Conservation (phyloP, 1,284 basidiomycete genomes). For the Chondrostereum purpureum region DNA sequence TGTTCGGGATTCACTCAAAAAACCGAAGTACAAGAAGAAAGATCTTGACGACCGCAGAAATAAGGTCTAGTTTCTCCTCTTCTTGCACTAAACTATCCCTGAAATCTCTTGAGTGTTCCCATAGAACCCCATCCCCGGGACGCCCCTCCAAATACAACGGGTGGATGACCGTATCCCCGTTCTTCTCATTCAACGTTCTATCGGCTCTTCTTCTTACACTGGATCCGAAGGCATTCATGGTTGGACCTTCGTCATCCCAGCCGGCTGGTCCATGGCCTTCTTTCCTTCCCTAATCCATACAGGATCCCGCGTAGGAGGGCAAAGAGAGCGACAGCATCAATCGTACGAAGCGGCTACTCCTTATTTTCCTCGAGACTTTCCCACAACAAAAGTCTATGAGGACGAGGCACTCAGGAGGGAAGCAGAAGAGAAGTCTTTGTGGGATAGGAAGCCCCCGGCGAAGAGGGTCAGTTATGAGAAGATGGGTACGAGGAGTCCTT, state of each 20-base stretch:
- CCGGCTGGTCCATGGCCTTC: constrained; percentile 86
- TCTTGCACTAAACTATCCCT: too few relatives aligned
- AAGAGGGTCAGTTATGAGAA: constrained; percentile 73
- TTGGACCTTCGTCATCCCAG: constrained; percentile 79
- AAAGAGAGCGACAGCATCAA: constrained; percentile 71
- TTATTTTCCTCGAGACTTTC: constrained; percentile 81
- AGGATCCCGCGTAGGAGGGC: constrained; percentile 74
- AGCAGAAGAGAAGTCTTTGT: constrained; percentile 48
- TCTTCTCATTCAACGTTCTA: constrained; percentile 73
- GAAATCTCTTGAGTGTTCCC: too few relatives aligned
- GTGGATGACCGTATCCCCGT: constrained; percentile 80
- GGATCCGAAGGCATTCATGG: constrained; percentile 57
- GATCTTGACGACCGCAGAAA: constrained; percentile 77
- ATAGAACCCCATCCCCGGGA: constrained; percentile 75
- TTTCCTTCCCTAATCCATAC: constrained; percentile 76
- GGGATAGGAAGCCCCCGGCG: constrained; percentile 78
- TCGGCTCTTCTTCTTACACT: constrained; percentile 34
- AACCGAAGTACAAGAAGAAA: constrained; percentile 73
- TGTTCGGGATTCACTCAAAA: constrained; percentile 43
- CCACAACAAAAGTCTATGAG: constrained; percentile 47
- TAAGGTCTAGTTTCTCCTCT: constrained; percentile 52
- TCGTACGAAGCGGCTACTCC: constrained; percentile 70
- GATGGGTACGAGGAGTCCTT: constrained; percentile 64
- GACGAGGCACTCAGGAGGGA: constrained; percentile 41
- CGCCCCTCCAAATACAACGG: constrained; percentile 51